Conservation (phyloP, 257 asterid genomes). For the Forsythia viridissima region DNA sequence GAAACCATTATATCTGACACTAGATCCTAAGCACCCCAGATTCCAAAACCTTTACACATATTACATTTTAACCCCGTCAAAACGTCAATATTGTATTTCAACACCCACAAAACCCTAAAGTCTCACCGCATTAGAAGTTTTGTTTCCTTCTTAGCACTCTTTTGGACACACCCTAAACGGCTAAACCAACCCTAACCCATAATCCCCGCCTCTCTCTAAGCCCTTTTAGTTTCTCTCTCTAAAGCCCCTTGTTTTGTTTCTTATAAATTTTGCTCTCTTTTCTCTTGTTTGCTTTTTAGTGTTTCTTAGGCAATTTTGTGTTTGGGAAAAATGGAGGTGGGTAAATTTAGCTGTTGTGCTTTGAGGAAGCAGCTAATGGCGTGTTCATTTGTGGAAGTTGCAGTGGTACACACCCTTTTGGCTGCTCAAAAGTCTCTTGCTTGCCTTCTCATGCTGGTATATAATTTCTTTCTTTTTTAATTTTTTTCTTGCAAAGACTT, state of each 20-base stretch:
- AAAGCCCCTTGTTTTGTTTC: background rate
- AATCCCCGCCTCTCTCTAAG: conserved; percentile 12
- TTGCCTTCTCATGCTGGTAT: conserved; percentile 66
- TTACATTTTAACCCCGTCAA: background rate
- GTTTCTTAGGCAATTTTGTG: conserved; percentile 1
- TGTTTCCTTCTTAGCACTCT: background rate
- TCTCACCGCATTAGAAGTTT: conserved; percentile 23
- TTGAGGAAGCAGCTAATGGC: conserved; percentile 38
- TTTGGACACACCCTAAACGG: conserved; percentile 41
- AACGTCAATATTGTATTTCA: conserved; percentile 4
- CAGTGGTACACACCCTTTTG: conserved; percentile 45
- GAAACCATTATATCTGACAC: background rate
- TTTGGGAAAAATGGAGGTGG: conserved; percentile 58
- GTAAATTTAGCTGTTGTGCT: conserved; percentile 46
- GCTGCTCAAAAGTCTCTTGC: conserved; percentile 62
- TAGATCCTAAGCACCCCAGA: background rate
- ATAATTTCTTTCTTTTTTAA: background rate
- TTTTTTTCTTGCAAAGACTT: conserved; percentile 13
- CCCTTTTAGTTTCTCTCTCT: conserved; percentile 27
- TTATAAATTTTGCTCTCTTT: background rate
- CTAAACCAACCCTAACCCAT: conserved; percentile 54
- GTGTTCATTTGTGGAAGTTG: conserved; percentile 45
- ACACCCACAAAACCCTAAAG: conserved; percentile 40
- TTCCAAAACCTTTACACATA: background rate
- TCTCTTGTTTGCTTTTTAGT: background rate